Evolutionary conservation across 163 green algal species (phyloP), one percentile per base, ranked within the genome.

Genomic region (Chlorella variabilis): DNA sequence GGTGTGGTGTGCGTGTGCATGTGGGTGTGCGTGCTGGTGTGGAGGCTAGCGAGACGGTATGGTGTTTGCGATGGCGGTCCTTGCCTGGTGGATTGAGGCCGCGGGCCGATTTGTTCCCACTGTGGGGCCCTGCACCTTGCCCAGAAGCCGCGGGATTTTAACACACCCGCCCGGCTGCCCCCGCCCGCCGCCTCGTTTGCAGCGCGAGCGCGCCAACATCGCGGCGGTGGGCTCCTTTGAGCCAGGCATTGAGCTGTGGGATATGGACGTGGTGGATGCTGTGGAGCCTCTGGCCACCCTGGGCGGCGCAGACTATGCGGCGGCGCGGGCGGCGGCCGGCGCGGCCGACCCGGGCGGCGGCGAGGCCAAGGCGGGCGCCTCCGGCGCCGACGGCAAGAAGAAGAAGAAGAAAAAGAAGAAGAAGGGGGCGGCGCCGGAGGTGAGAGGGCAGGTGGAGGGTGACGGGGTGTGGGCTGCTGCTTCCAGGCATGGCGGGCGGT

Each of bases 171-270:
- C n/a, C n/a, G n/a, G n/a, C n/a, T n/a, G n/a, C n/a, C n/a, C n/a
- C n/a, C n/a, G n/a, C 23, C 21, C 18, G 51, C 34, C 73, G 15
- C 3, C 34, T 17, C 41, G 20, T 21, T 4, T 74, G 77, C 76
- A 73, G 74, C 39, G 34, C 29, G 77, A 59, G 13, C 62, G 42
- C 49, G 66, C 73, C 71, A 86, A 87, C 70, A 81, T 98, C 71
- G 91, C 93, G 15, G 96, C 95, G 1, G 88, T 98, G 11, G 93
- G 94, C 39, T 96, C 88, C 34, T 95, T 99, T 87, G 91, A 96
- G 74, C 95, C 96, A 8, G 96, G 90, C 21, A 98, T 99, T 77
- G 97, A 99, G 86, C 89, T 99, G 29, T 99, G 96, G 96, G 94
- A 99, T 84, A 83, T 99, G 39, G 95, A 99, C 84, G 87, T 95